Percentiles rank a stretch among this genome's conserved stretches.
phyloP scores from a whole-genome alignment of 306 rosid species.

The Pyrus pyrifolia region DNA sequence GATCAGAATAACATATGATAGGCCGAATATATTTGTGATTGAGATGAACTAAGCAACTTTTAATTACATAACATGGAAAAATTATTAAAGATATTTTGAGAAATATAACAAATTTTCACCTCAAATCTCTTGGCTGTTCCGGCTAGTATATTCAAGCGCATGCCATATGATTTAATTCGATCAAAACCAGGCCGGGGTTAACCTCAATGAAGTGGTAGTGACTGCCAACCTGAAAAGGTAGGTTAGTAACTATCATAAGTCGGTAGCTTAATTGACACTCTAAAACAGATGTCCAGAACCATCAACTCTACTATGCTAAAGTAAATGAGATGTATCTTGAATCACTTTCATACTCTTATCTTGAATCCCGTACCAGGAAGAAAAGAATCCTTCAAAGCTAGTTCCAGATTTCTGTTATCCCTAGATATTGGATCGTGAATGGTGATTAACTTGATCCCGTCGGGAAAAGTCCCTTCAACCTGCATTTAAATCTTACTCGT shows the following conservation, averaged over 20 bases:
- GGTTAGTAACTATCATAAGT: constrained; percentile 10
- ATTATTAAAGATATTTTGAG: background rate
- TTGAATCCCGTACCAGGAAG: too few species aligned
- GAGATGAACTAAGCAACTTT: background rate
- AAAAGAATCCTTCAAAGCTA: constrained; percentile 79
- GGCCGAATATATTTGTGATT: background rate
- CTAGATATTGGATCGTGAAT: constrained; percentile 59
- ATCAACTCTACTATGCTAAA: background rate
- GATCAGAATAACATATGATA: background rate
- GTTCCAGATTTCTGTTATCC: constrained; percentile 74
- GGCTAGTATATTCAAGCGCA: constrained; percentile 81
- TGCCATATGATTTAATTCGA: constrained; percentile 73
- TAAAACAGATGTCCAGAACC: background rate
- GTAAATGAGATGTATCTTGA: background rate
- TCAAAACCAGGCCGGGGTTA: constrained; percentile 69
- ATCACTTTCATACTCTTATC: background rate
- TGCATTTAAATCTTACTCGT: constrained; percentile 21
- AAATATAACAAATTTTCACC: constrained; percentile 36
- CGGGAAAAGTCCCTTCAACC: constrained; percentile 91
- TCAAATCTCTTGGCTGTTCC: constrained; percentile 88
- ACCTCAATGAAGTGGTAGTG: constrained; percentile 91
- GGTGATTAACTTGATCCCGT: constrained; percentile 86
- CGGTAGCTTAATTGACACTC: background rate
- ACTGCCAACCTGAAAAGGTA: constrained; percentile 80
- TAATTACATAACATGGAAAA: background rate